A percentile compares a stretch with the other conserved stretches of the same genome.
These are phyloP conservation scores for Dactylellina haptotyla DNA, from an alignment of 2,329 filamentous ascomycete genomes.

Conservation along the genomic window DNA sequence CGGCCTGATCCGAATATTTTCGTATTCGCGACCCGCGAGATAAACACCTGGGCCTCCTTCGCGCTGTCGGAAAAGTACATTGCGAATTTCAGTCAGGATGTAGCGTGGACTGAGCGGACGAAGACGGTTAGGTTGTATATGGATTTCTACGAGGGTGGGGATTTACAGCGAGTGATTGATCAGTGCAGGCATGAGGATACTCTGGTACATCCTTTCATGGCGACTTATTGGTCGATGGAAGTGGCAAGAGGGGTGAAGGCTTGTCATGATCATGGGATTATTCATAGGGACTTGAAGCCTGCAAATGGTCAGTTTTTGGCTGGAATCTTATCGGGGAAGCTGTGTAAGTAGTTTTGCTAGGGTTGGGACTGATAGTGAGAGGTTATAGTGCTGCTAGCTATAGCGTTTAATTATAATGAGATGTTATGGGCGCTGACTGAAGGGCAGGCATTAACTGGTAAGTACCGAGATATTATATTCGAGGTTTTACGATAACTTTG, in stretches of 20 bases:
- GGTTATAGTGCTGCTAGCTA: slow-evolving; percentile 18
- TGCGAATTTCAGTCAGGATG: slow-evolving; percentile 18
- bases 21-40: slow-evolving; percentile 21
- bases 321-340: neutral
- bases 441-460: neutral
- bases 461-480: neutral
- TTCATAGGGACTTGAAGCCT: slow-evolving; percentile 38
- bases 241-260: slow-evolving; percentile 39
- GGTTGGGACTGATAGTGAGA: neutral
- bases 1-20: neutral
- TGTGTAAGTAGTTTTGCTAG: neutral
- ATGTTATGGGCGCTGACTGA: slow-evolving; percentile 20
- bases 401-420: slow-evolving; percentile 21
- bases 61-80: slow-evolving; percentile 18
- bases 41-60: slow-evolving; percentile 19
- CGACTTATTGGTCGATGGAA: slow-evolving; percentile 37
- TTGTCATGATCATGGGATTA: slow-evolving; percentile 40
- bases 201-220: slow-evolving; percentile 31
- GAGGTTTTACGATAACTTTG: too few relatives aligned
- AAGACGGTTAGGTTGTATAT: slow-evolving; percentile 27
- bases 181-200: slow-evolving; percentile 4
- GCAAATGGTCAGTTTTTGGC: slow-evolving; percentile 18
- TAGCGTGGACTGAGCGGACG: slow-evolving; percentile 13
- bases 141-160: slow-evolving; percentile 33
- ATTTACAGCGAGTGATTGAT: slow-evolving; percentile 31